Evolutionary conservation across 2,329 filamentous ascomycete species (phyloP), one percentile per base, ranked within the genome.

Genomic region (Teratosphaeriaceae sp.): DNA sequence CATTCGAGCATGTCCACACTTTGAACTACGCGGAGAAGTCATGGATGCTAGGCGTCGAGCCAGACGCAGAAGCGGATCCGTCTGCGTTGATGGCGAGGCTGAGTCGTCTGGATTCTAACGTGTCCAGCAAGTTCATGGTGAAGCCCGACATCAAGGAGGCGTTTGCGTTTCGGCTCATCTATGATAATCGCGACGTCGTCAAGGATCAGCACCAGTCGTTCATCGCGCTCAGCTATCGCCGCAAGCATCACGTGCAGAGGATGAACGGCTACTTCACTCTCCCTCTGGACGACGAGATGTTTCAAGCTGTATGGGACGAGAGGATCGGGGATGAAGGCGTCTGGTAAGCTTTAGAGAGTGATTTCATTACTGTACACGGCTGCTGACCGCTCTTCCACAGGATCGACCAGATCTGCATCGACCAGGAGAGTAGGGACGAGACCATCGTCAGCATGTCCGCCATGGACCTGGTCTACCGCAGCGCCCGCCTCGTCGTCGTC

Each of bases 371-470:
- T n/a, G n/a, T n/a, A n/a, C n/a, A n/a, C n/a, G n/a, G n/a, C n/a
- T n/a, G n/a, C n/a, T n/a, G n/a, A n/a, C n/a, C n/a, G n/a, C n/a
- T n/a, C n/a, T n/a, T n/a, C n/a, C n/a, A n/a, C n/a, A n/a, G n/a
- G n/a, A n/a, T 68, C 30, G 68, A 71, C 46, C 67, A 70, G 40
- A 65, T 69, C 6, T 70, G 65, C 50, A 66, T 70, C 43, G 60
- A 68, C 35, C 64, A 68, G 40, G 60, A 66, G 2, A 60, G 63
- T 27, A 62, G 68, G 31, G 46, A 45, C 1, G 67, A 70, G 46
- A 66, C 59, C 34, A 62, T 59, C 1, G 54, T 60, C n/a, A 58
- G 63, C 1, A 63, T 69, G 43, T 65, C 63, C 16, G 59, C 63
- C 1, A 68, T 70, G 53, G 66, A 69, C 38, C 53, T 58, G 43